Evolutionary conservation across 31 red algal genomes (phyloP).

Genomic region (Asparagopsis taxiformis): DNA sequence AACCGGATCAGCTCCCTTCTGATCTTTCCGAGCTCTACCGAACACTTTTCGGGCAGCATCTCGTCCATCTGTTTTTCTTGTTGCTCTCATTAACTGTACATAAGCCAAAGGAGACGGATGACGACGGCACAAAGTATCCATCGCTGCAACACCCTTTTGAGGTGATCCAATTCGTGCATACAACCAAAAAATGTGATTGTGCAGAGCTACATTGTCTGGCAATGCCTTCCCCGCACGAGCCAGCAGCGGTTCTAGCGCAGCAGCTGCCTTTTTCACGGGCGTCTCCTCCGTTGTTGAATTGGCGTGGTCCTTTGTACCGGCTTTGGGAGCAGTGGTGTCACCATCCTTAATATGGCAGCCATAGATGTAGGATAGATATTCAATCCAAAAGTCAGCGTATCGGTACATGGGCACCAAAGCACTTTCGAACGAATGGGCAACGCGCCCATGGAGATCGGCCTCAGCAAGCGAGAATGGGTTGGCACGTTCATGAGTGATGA

Average conservation of each 20-base stretch:
- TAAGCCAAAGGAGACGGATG: conserved; percentile 75
- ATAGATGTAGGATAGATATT: conserved; percentile 63
- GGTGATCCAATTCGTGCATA: conserved; percentile 33
- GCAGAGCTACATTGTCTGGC: conserved; percentile 57
- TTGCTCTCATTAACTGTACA: conserved; percentile 73
- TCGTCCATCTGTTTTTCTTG: conserved; percentile 57
- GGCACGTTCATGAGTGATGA: conserved; percentile 63
- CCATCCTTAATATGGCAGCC: conserved; percentile 12
- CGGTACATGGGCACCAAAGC: conserved; percentile 79
- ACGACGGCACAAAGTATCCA: conserved; percentile 61
- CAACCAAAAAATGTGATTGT: conserved; percentile 38
- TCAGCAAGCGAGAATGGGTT: conserved; percentile 60
- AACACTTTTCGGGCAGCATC: conserved; percentile 80
- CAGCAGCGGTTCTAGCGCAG: conserved; percentile 42
- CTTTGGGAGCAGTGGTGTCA: not conserved
- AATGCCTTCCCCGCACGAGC: conserved; percentile 52
- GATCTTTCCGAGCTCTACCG: conserved; percentile 70
- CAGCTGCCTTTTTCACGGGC: conserved; percentile 21
- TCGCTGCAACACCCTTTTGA: conserved; percentile 42
- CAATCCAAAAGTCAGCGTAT: conserved; percentile 86
- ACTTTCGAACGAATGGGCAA: conserved; percentile 71
- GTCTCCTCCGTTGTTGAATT: conserved; percentile 4
- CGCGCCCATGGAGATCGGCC: conserved; percentile 56
- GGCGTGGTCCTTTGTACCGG: conserved; percentile 18
- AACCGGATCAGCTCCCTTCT: conserved; percentile 35